Evolutionary conservation across 2,329 filamentous ascomycete species (phyloP).

Genomic region (Clarireedia monteithiana): DNA sequence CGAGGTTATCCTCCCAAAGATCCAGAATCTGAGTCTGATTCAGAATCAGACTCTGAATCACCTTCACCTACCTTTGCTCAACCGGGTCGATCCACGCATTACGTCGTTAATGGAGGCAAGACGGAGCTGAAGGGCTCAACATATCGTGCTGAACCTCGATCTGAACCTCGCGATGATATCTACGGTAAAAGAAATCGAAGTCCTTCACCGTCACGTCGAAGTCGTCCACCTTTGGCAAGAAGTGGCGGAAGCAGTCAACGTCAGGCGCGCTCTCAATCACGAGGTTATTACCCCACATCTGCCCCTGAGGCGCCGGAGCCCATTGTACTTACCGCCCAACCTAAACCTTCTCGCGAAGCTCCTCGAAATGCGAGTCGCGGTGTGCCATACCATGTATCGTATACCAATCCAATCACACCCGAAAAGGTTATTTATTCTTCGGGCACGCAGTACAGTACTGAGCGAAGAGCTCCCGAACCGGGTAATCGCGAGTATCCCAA

Average conservation of each 20-base stretch:
- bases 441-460: neutral
- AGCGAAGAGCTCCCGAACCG: conserved; percentile 1
- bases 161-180: conserved; percentile 10
- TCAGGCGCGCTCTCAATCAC: conserved; percentile 12
- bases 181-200: conserved; percentile 18
- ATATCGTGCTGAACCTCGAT: conserved; percentile 14
- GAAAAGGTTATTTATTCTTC: neutral
- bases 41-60: conserved; percentile 3
- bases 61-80: conserved; percentile 5
- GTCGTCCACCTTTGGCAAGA: conserved; percentile 13
- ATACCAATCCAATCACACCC: neutral
- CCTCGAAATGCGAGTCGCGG: conserved; percentile 8
- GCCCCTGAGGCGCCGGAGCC: conserved; percentile 16
- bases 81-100: neutral
- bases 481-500: conserved; percentile 2
- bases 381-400: neutral
- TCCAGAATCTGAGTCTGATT: conserved; percentile 3
- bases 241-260: conserved; percentile 6
- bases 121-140: conserved; percentile 6
- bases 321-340: conserved; percentile 13
- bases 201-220: conserved; percentile 17
- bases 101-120: conserved; percentile 18
- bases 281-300: conserved; percentile 11
- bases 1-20: conserved; percentile 3
- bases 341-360: conserved; percentile 13